Evolutionary conservation across 176 grass and related monocot species (phyloP).

Genomic region (Saccharum spontaneum): DNA sequence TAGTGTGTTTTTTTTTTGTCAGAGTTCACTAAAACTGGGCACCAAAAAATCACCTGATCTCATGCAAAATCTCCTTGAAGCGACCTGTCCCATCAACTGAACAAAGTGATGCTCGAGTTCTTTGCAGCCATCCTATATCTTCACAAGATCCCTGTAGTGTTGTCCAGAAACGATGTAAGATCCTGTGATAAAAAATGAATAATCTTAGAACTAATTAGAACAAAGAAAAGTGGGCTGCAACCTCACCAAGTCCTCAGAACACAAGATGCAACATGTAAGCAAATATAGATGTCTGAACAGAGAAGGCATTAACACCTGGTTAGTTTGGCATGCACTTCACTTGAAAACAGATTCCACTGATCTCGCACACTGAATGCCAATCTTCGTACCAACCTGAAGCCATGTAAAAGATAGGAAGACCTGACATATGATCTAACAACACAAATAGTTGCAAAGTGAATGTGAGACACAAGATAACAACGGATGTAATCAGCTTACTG

Average conservation of each 20-base stretch:
- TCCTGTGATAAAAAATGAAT: conserved; percentile 44
- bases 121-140: conserved; percentile 94
- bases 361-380: conserved; percentile 51
- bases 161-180: conserved; percentile 63
- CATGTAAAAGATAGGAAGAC: conserved; percentile 27
- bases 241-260: neutral
- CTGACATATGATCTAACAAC: conserved; percentile 33
- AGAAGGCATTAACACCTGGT: conserved; percentile 16
- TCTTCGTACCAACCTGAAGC: conserved; percentile 40
- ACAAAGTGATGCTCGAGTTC: conserved; percentile 43
- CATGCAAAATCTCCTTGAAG: conserved; percentile 67
- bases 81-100: conserved; percentile 63
- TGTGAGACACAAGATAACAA: neutral
- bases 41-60: conserved; percentile 54
- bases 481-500: neutral
- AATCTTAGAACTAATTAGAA: conserved; percentile 16
- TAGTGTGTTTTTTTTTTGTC: neutral
- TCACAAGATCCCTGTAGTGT: conserved; percentile 74
- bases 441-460: conserved; percentile 21
- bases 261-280: neutral
- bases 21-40: neutral
- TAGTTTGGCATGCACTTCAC: conserved; percentile 35
- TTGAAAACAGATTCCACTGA: conserved; percentile 30
- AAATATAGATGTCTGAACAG: neutral
- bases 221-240: conserved; percentile 1